Conservation (phyloP, 768 basidiomycete genomes). For the Kwoniella sp. region DNA sequence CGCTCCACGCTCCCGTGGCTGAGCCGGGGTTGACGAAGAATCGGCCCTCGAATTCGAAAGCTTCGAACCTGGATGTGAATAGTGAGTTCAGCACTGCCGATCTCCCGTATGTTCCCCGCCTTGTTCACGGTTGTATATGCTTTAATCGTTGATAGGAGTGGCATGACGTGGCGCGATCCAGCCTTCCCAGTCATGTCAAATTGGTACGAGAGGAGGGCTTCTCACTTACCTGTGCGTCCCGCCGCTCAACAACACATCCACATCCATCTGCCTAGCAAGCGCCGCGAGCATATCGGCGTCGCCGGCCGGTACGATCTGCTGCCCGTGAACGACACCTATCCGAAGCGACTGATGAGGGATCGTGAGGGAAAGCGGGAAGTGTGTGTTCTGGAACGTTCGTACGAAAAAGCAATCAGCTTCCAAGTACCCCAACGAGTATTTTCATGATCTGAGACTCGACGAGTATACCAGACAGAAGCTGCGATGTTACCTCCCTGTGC, state of each 20-base stretch:
- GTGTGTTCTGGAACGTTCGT: slow-evolving; percentile 63
- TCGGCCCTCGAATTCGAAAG: slow-evolving; percentile 82
- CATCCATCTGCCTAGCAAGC: slow-evolving; percentile 93
- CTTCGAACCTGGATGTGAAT: slow-evolving; percentile 73
- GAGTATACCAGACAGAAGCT: too few species aligned
- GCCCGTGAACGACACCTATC: slow-evolving; percentile 91
- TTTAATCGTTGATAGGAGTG: too few species aligned
- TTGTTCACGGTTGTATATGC: too few species aligned
- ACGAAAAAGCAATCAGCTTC: neutral
- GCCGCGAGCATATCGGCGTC: slow-evolving; percentile 87
- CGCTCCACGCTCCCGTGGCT: slow-evolving; percentile 92
- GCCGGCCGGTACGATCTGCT: slow-evolving; percentile 88
- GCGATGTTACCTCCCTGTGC: too few species aligned
- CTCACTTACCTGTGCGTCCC: slow-evolving; percentile 84
- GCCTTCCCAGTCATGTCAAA: too few species aligned
- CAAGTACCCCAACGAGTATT: too few species aligned
- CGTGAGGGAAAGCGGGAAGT: slow-evolving; percentile 77
- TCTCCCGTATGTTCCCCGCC: too few species aligned
- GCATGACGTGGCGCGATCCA: too few species aligned
- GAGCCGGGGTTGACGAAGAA: slow-evolving; percentile 97
- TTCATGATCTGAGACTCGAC: too few species aligned
- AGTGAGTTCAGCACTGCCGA: neutral
- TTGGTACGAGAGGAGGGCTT: neutral
- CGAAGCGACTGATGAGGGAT: slow-evolving; percentile 81
- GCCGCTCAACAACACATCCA: slow-evolving; percentile 89